These are phyloP conservation scores for Annulohypoxylon bovei DNA, from an alignment of 495 filamentous ascomycete species.

Conservation along the genomic window DNA sequence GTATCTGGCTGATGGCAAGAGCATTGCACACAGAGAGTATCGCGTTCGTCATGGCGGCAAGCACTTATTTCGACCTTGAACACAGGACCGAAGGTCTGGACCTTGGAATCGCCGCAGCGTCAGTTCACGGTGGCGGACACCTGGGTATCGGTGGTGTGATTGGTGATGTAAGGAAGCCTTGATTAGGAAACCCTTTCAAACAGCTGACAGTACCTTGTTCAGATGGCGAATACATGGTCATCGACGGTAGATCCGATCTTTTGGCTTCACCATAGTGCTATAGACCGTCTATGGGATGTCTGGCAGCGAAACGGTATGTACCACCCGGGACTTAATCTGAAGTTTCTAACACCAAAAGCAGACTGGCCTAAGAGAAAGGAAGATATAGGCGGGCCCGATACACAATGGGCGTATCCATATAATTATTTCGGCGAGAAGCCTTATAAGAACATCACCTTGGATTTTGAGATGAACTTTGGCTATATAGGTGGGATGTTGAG, in stretches of 20 bases:
- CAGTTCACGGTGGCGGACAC: slow-evolving; percentile 38
- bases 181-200: slow-evolving; percentile 4
- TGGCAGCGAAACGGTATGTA: slow-evolving; percentile 58
- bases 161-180: slow-evolving; percentile 35
- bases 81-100: slow-evolving; percentile 32
- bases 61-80: slow-evolving; percentile 32
- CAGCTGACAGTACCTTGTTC: neutral
- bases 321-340: neutral
- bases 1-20: slow-evolving; percentile 28
- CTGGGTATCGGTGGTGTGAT: slow-evolving; percentile 41
- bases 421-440: slow-evolving; percentile 46
- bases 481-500: slow-evolving; percentile 38
- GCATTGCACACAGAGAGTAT: slow-evolving; percentile 10
- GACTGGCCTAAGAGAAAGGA: slow-evolving; percentile 35
- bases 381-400: slow-evolving; percentile 51
- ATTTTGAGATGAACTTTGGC: slow-evolving; percentile 44
- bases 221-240: slow-evolving; percentile 44
- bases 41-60: slow-evolving; percentile 21
- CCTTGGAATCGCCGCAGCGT: slow-evolving; percentile 26
- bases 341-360: slow-evolving; percentile 3
- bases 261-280: slow-evolving; percentile 61
- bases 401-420: slow-evolving; percentile 46
- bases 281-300: slow-evolving; percentile 62
- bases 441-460: slow-evolving; percentile 51
- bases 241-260: slow-evolving; percentile 61